Evolutionary conservation across 345 rosid species (phyloP), one percentile per base, ranked within the genome.

Genomic region (Syzygium aromaticum): DNA sequence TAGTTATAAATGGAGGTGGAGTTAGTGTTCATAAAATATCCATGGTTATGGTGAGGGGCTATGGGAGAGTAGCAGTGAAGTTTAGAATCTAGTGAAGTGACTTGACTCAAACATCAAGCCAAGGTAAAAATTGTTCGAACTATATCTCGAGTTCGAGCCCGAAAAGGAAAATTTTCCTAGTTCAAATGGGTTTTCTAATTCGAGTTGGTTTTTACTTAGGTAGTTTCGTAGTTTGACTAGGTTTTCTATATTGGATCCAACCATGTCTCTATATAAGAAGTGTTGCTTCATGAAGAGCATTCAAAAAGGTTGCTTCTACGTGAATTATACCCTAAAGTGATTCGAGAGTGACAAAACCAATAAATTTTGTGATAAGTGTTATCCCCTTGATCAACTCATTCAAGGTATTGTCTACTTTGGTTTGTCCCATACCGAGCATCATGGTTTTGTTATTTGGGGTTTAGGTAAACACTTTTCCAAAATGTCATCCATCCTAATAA

Each of bases 241-340:
- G 2, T 54, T 54, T 54, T 54, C 59, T 54, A 54, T 54, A 21
- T 22, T 54, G 27, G 27, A 54, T 54, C 25, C 22, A 54, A 54
- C 57, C 25, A 22, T 56, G 61, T 56, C n/a, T 56, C 22, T 56
- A 27, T 56, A 9, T 56, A 23, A 0, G 61, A 56, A 56, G n/a
- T 56, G 61, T 56, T 56, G 61, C 61, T 56, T 56, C 23, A 27
- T 56, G 61, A 56, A 56, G n/a, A 56, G 61, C 61, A 56, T 56
- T 5, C n/a, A n/a, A 0, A 56, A 56, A 56, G 12, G n/a, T 2
- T 56, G 12, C n/a, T 56, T 56, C 27, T 56, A 22, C 10, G n/a
- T 56, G 12, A 56, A 56, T 56, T 3, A 56, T 12, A 56, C n/a
- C 0, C 0, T 0, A 12, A 56, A 0, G 23, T 27, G 23, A 56